phyloP scores from a whole-genome alignment of 768 basidiomycete species.

The Lactifluus piperatus region DNA sequence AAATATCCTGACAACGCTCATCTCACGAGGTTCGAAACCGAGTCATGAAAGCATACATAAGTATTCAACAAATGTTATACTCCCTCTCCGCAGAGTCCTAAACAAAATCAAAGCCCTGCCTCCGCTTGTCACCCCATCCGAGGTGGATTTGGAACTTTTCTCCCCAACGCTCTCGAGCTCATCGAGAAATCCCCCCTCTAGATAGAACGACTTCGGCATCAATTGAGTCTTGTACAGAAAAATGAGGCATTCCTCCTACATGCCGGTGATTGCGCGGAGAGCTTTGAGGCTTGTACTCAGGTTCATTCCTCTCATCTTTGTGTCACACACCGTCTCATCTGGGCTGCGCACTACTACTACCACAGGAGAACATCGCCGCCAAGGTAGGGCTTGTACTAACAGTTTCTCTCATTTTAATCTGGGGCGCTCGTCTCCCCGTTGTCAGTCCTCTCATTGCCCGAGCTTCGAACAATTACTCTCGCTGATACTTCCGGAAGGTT shows the following conservation, averaged over 20 bases:
- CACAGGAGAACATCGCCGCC: conserved; percentile 74
- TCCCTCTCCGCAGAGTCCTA: conserved; percentile 48
- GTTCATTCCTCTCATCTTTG: conserved; percentile 34
- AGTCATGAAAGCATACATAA: too few species aligned
- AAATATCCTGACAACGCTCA: conserved; percentile 32
- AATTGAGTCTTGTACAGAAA: conserved; percentile 69
- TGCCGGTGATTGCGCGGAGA: conserved; percentile 97
- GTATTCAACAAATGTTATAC: neutral
- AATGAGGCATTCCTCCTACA: conserved; percentile 92
- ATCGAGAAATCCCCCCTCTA: conserved; percentile 23
- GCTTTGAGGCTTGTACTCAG: conserved; percentile 85
- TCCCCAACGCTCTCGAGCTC: neutral
- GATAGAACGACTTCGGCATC: conserved; percentile 79
- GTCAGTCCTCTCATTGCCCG: conserved; percentile 36
- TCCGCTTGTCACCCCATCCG: conserved; percentile 86
- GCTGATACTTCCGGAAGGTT: conserved; percentile 35
- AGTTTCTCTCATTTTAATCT: conserved; percentile 90
- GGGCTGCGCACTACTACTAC: neutral
- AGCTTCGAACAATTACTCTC: neutral
- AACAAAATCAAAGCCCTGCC: conserved; percentile 70
- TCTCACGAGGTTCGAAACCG: conserved; percentile 21
- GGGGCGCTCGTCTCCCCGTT: conserved; percentile 90
- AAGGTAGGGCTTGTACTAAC: conserved; percentile 90
- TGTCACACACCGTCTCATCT: neutral
- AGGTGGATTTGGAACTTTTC: conserved; percentile 42